Evolutionary conservation across 2,329 filamentous ascomycete species (phyloP).

Genomic region (Helminthosporium solani): DNA sequence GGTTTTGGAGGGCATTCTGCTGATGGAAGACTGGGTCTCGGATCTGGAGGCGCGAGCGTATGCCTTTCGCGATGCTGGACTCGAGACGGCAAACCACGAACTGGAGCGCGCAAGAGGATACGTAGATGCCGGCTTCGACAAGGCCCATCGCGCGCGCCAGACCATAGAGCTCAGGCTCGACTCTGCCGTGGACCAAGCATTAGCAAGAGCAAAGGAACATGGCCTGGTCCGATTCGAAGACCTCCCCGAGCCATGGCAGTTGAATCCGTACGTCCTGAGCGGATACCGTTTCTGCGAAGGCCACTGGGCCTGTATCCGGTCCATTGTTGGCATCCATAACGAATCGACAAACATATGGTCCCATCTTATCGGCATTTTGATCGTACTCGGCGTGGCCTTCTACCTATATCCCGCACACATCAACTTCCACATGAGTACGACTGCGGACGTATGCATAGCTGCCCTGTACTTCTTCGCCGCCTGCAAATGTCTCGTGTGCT

Average conservation of each 20-base stretch:
- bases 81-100: constrained; percentile 79
- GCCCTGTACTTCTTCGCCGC: constrained; percentile 96
- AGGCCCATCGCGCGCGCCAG: constrained; percentile 78
- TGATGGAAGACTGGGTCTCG: constrained; percentile 80
- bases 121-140: constrained; percentile 77
- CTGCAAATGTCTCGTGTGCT: constrained; percentile 92
- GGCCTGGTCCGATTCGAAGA: constrained; percentile 88
- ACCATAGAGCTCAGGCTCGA: constrained; percentile 62
- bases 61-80: constrained; percentile 73
- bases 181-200: constrained; percentile 78
- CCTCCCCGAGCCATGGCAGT: constrained; percentile 85
- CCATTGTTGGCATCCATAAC: constrained; percentile 82
- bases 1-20: constrained; percentile 78
- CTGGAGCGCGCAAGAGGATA: constrained; percentile 73
- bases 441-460: constrained; percentile 85
- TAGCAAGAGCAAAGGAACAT: constrained; percentile 71
- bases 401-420: constrained; percentile 90
- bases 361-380: constrained; percentile 82
- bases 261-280: constrained; percentile 88
- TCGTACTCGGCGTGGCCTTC: constrained; percentile 86
- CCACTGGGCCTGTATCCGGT: constrained; percentile 83
- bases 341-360: constrained; percentile 99
- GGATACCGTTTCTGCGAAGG: constrained; percentile 95
- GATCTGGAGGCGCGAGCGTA: constrained; percentile 83
- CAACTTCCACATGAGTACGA: constrained; percentile 84